phyloP scores from a whole-genome alignment of 768 basidiomycete genomes.

The Podaxis sp. region DNA sequence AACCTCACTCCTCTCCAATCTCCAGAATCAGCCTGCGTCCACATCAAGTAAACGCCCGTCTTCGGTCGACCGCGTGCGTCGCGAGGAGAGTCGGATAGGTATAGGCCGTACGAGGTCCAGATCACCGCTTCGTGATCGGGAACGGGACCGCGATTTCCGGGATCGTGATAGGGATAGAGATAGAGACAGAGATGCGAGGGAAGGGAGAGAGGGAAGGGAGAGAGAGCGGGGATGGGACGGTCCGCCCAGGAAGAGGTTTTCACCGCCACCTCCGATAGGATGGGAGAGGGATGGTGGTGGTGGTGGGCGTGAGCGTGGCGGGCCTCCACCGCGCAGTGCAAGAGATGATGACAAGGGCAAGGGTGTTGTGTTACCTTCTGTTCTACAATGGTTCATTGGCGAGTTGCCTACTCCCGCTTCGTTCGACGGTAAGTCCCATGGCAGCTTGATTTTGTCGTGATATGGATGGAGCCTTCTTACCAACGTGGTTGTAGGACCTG shows the following conservation, averaged over 20 bases:
- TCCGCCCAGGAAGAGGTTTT: conserved; percentile 48
- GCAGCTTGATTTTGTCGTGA: not conserved
- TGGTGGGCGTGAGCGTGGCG: conserved; percentile 20
- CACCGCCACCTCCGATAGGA: conserved; percentile 41
- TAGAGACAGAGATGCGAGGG: conserved; percentile 3
- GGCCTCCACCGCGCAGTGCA: conserved; percentile 26
- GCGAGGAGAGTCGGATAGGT: conserved; percentile 26
- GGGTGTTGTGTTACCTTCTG: conserved; percentile 40
- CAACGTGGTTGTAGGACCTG: conserved; percentile 57
- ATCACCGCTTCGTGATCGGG: conserved; percentile 22
- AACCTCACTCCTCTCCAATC: conserved; percentile 27
- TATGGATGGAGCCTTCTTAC: not conserved
- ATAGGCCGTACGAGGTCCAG: conserved; percentile 26
- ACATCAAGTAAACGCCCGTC: conserved; percentile 33
- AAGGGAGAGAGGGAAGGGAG: conserved; percentile 32
- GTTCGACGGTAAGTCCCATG: conserved; percentile 77
- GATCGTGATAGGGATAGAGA: conserved; percentile 24
- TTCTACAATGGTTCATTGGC: conserved; percentile 84
- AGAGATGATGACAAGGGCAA: conserved; percentile 30
- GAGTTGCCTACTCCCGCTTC: conserved; percentile 65
- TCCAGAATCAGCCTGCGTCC: conserved; percentile 16
- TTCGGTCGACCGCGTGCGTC: conserved; percentile 36
- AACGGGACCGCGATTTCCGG: conserved; percentile 19
- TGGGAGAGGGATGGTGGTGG: conserved; percentile 41
- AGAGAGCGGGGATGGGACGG: conserved; percentile 34